phyloP scores from a whole-genome alignment of 2,329 filamentous ascomycete genomes.

The Exophiala sp. region DNA sequence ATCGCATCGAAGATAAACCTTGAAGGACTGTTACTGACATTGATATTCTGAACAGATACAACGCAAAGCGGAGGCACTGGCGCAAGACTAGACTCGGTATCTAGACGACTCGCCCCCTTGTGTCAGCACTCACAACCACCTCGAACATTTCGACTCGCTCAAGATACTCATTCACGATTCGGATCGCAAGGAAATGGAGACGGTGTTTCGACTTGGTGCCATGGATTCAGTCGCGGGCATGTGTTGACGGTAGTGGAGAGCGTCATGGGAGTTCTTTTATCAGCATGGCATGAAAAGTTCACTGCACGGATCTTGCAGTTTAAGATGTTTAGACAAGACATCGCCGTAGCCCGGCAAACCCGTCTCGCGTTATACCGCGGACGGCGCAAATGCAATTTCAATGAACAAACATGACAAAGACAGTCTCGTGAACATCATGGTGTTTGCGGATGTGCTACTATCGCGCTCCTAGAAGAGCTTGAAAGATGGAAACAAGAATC shows the following conservation, averaged over 20 bases:
- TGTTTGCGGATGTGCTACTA: too few species aligned
- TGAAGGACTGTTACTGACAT: conserved; percentile 6
- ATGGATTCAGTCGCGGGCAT: background rate
- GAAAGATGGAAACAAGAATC: too few species aligned
- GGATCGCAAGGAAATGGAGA: background rate
- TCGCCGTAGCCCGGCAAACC: too few species aligned
- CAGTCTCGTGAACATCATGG: too few species aligned
- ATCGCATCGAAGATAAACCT: too few species aligned
- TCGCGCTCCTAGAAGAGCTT: too few species aligned
- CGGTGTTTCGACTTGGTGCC: background rate
- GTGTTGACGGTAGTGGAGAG: background rate
- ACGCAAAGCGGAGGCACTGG: conserved; percentile 99
- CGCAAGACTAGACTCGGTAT: conserved; percentile 99
- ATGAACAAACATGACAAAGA: too few species aligned
- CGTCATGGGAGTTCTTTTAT: background rate
- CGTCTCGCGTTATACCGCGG: too few species aligned
- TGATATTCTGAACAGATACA: conserved; percentile 67
- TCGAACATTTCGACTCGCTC: background rate
- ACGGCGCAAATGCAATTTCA: too few species aligned
- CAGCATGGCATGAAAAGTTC: too few species aligned
- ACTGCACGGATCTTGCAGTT: too few species aligned
- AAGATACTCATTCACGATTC: background rate
- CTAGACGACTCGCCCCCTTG: conserved; percentile 62
- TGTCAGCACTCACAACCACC: background rate
- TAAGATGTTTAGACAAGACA: too few species aligned